Percentiles rank a stretch among this genome's conserved stretches.
phyloP scores from a whole-genome alignment of 1,284 basidiomycete genomes.

The Vanrija pseudolonga region DNA sequence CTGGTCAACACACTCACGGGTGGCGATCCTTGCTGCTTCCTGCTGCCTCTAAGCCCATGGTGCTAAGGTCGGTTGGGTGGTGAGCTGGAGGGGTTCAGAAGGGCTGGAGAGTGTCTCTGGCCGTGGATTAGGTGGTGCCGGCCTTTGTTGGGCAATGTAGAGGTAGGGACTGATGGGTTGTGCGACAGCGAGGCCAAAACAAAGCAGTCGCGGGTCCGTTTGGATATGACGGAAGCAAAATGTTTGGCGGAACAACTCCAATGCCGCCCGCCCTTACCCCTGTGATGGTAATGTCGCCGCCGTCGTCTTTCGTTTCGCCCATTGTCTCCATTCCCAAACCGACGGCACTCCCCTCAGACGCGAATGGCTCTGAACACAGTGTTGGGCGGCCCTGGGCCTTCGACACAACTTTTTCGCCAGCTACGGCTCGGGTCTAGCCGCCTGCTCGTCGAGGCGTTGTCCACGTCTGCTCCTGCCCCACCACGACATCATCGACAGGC shows the following conservation, averaged over 20 bases:
- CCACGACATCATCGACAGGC: too few relatives aligned
- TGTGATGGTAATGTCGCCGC: background rate
- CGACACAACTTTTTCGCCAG: background rate
- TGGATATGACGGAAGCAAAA: background rate
- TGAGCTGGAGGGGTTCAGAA: slow-evolving; percentile 23
- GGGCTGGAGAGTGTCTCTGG: slow-evolving; percentile 1
- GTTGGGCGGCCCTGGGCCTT: background rate
- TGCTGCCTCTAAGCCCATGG: background rate
- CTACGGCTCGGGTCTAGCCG: background rate
- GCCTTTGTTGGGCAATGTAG: slow-evolving; percentile 2
- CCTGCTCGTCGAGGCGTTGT: background rate
- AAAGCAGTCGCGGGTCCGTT: slow-evolving; percentile 18
- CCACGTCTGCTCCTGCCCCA: too few relatives aligned
- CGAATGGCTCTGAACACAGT: background rate
- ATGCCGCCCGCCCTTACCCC: too few relatives aligned
- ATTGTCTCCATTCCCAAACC: background rate
- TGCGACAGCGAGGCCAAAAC: background rate
- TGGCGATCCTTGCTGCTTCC: background rate
- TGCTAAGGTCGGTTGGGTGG: background rate
- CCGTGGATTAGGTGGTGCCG: background rate
- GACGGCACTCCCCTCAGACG: too few relatives aligned
- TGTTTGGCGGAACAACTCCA: background rate
- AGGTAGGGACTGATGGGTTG: background rate
- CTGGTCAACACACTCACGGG: background rate
- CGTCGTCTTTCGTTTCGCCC: background rate